Conservation (phyloP, 2,329 filamentous ascomycete genomes). For the Cladophialophora exuberans region DNA sequence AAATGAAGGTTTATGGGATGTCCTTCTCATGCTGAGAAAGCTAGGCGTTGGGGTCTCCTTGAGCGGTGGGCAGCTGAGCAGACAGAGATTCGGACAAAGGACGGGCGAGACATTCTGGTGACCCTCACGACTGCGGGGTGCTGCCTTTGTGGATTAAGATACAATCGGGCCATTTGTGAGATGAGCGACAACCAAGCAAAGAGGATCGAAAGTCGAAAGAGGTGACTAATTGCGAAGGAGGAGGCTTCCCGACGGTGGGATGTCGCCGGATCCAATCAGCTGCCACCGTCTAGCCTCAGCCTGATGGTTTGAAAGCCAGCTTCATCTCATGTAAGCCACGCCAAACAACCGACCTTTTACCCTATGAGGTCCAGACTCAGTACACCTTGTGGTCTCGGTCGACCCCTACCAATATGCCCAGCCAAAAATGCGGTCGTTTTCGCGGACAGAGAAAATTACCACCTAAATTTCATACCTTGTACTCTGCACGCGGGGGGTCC, state of each 20-base stretch:
- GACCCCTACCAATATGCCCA: neutral
- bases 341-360: slow-evolving; percentile 1
- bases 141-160: too few species aligned
- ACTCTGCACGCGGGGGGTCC: too few species aligned
- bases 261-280: neutral
- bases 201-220: too few species aligned
- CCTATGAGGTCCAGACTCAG: neutral
- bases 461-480: too few species aligned
- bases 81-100: too few species aligned
- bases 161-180: too few species aligned
- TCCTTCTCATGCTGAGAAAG: neutral
- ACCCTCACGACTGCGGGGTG: neutral
- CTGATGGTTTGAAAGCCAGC: neutral
- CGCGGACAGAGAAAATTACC: too few species aligned
- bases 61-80: too few species aligned
- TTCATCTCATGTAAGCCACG: neutral
- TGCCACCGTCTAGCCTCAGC: neutral
- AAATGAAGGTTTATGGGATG: neutral
- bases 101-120: neutral
- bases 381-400: too few species aligned
- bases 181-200: too few species aligned
- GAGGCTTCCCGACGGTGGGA: neutral
- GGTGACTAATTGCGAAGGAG: too few species aligned
- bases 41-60: too few species aligned
- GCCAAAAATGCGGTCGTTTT: neutral